Conservation (phyloP, 1,284 basidiomycete genomes). For the Tilletia setariae region DNA sequence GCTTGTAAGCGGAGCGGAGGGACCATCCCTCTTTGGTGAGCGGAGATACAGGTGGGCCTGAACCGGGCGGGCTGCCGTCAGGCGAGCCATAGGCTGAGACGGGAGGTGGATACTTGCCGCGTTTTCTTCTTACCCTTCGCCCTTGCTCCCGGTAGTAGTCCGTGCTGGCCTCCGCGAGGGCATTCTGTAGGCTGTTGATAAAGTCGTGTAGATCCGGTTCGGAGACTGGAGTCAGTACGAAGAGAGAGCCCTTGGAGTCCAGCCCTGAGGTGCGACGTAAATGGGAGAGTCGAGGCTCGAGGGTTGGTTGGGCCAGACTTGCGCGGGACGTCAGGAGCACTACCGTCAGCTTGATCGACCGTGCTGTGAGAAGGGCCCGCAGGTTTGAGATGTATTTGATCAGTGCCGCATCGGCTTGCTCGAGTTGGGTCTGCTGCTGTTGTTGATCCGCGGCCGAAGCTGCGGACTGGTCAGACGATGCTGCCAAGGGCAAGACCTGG, state of each 20-base stretch:
- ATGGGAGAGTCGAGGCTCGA: slow-evolving; percentile 78
- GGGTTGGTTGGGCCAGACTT: slow-evolving; percentile 57
- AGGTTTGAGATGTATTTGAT: slow-evolving; percentile 69
- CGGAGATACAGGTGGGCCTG: slow-evolving; percentile 27
- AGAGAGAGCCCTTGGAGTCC: slow-evolving; percentile 84
- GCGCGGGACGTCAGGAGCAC: slow-evolving; percentile 83
- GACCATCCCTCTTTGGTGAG: slow-evolving; percentile 84
- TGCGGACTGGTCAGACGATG: slow-evolving; percentile 3
- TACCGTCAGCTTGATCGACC: slow-evolving; percentile 87
- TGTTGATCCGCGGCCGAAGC: neutral
- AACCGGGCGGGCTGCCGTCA: neutral
- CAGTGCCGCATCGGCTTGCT: slow-evolving; percentile 65
- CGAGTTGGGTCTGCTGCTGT: slow-evolving; percentile 52
- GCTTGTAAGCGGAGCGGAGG: slow-evolving; percentile 94
- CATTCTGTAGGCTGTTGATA: slow-evolving; percentile 70
- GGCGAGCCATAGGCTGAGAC: slow-evolving; percentile 25
- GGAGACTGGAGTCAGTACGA: slow-evolving; percentile 87
- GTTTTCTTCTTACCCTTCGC: slow-evolving; percentile 82
- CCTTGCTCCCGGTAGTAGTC: slow-evolving; percentile 91
- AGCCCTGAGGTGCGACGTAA: slow-evolving; percentile 81
- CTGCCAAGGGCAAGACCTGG: slow-evolving; percentile 70
- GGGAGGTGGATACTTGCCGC: slow-evolving; percentile 65
- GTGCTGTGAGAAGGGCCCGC: slow-evolving; percentile 73
- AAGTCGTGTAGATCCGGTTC: slow-evolving; percentile 65
- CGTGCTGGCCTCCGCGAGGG: slow-evolving; percentile 77